Base-by-base conservation (phyloP, 148 eudicot species). In the Silene latifolia region DNA sequence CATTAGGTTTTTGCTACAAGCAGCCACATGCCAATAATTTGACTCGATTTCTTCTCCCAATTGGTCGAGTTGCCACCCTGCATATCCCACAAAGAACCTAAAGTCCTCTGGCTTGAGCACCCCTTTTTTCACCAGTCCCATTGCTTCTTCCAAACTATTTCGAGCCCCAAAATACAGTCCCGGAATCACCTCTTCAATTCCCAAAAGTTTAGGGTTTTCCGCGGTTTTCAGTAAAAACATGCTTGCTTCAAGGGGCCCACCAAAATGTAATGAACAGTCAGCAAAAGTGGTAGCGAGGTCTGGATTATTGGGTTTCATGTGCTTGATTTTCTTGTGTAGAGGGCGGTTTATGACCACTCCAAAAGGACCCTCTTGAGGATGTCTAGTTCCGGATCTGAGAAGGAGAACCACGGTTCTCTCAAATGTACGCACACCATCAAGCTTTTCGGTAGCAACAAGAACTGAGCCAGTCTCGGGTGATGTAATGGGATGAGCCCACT, bases 401-500 rank as follows among this genome's bases (percentile, higher is more conserved):
- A 95, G 97, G 62, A 95, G 90, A 80, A 95, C 88, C 12, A 92
- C 98, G 1, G 92, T 92, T 80, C 99, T 87, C 78, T 92, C 98
- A 76, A 95, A 95, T 8, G 85, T 78, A 65, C 84, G 90, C 19
- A 88, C 90, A 15, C 97, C 97, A 24, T 95, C 99, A 0, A 95
- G 98, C 82, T 87, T 90, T 86, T 92, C 99, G 8, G 99, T 92
- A 60, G 99, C 99, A 39, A 95, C 87, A 39, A 95, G 97, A 56
- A 95, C 85, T 24, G 98, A 95, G 62, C 99, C 99, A 5, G 89
- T 71, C 81, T 95, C 99, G 0, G 97, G 98, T 23, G 87, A 72
- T 69, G 98, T 84, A 58, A 95, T 85, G 11, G 99, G 99, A 74
- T 95, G 99, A 13, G 99, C 99, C 99, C 99, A 95, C 83, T 90